Percentiles rank a stretch among this genome's conserved stretches.
Conservation (phyloP, 345 rosid genomes). For the Lumnitzera littorea region DNA sequence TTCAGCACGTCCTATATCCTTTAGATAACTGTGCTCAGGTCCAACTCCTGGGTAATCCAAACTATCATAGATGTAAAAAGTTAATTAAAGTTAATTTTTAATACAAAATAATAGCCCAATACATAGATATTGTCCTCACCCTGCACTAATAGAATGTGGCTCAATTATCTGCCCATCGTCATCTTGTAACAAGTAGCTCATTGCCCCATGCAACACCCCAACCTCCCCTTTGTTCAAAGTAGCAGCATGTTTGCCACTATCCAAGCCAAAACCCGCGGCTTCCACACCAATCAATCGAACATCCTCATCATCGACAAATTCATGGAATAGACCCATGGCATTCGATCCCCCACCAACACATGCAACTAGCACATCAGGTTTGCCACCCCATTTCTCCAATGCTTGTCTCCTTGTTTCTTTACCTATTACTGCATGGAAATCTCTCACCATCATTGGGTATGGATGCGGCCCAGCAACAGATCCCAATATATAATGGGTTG, state of each 20-base stretch:
- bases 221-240: slow-evolving; percentile 81
- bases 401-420: slow-evolving; percentile 86
- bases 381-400: slow-evolving; percentile 89
- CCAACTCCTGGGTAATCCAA: slow-evolving; percentile 93
- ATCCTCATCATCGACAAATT: slow-evolving; percentile 66
- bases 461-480: slow-evolving; percentile 99
- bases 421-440: slow-evolving; percentile 90
- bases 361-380: slow-evolving; percentile 86
- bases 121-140: slow-evolving; percentile 28
- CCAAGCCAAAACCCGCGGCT: slow-evolving; percentile 90
- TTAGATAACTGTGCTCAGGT: slow-evolving; percentile 80
- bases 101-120: too few species aligned
- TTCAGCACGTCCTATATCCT: slow-evolving; percentile 69
- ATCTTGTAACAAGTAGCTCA: slow-evolving; percentile 93
- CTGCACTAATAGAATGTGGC: slow-evolving; percentile 96
- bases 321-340: slow-evolving; percentile 94
- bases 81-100: neutral
- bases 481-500: slow-evolving; percentile 92
- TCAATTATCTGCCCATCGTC: slow-evolving; percentile 90
- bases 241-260: slow-evolving; percentile 94
- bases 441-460: slow-evolving; percentile 93
- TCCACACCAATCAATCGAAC: slow-evolving; percentile 92
- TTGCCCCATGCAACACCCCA: slow-evolving; percentile 92
- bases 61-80: slow-evolving; percentile 19
- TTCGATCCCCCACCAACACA: slow-evolving; percentile 96